Evolutionary conservation across 1,284 basidiomycete species (phyloP).

Genomic region (Tausonia pullulans): DNA sequence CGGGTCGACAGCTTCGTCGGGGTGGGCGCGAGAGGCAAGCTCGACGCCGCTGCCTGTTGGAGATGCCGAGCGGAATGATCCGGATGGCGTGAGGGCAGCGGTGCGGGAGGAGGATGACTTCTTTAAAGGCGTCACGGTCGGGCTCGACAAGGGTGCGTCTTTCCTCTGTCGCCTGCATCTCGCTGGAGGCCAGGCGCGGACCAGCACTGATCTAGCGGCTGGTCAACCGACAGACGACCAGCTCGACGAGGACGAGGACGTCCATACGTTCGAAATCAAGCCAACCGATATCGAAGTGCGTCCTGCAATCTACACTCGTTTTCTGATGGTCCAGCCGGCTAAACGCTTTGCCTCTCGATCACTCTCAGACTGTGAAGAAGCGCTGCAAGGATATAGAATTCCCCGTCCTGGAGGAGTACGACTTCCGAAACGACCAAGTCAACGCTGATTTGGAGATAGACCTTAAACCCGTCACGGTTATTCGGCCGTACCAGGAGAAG

Average conservation of each 20-base stretch:
- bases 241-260: slow-evolving; percentile 89
- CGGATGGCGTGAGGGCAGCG: neutral
- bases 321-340: neutral
- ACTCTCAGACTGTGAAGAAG: slow-evolving; percentile 68
- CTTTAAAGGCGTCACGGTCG: slow-evolving; percentile 76
- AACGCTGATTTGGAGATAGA: slow-evolving; percentile 95
- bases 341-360: neutral
- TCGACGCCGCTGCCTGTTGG: neutral
- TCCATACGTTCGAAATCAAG: slow-evolving; percentile 88
- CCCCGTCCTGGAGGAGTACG: slow-evolving; percentile 95
- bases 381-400: slow-evolving; percentile 89
- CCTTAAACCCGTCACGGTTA: slow-evolving; percentile 88
- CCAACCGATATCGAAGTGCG: slow-evolving; percentile 79
- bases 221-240: slow-evolving; percentile 52
- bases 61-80: no score
- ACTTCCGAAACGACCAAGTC: slow-evolving; percentile 88
- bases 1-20: slow-evolving; percentile 16
- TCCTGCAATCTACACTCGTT: slow-evolving; percentile 14
- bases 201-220: neutral
- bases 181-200: no score
- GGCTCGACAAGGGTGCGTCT: slow-evolving; percentile 66
- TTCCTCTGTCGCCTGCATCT: neutral
- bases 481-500: slow-evolving; percentile 94
- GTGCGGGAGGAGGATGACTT: slow-evolving; percentile 49
- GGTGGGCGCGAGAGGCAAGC: slow-evolving; percentile 15